Base-by-base conservation (phyloP, 805 yeast species). In the Yarrowia divulgata region DNA sequence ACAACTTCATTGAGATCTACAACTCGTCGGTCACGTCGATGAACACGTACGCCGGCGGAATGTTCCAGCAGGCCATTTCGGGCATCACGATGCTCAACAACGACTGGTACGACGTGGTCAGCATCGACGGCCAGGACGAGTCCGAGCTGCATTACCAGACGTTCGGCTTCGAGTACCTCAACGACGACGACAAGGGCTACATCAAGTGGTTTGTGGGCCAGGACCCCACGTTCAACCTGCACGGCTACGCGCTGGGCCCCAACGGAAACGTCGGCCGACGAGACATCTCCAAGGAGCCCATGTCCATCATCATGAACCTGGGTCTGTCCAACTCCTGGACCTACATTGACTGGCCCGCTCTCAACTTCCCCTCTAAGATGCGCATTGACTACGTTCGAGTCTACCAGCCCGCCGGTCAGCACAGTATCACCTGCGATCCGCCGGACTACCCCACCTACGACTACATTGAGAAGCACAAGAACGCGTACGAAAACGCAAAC, bases 271-370 rank as follows among this genome's bases (percentile, higher is more conserved):
- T 94, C 72, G 95, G 87, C 49, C 87, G 90, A 89, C 87, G 98
- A 79, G 79, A 85, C 72, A 85, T 94, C 37, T 83, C 95, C 29
- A 89, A 90, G 77, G 99, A 94, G 77, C 98, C 98, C 72, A 93
- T 94, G 98, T 85, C 97, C 1, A 84, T 94, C 71, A 80, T 94
- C 72, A 75, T 94, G 83, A 94, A 94, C 78, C 80, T 94, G 80
- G 99, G 97, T 83, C 81, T 94, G 67, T 93, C 98, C 16, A 90
- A 88, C 75, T 90, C 87, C 71, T 94, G 98, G 98, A 91, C 95
- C 8, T 91, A 90, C 78, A 94, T 94, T 71, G 94, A 93, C 80
- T 94, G 97, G 97, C 86, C 87, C 54, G 77, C 77, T 23, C 81
- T 93, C 70, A 79, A 80, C 57, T 94, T 94, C 85, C 99, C 99